Percentiles rank a stretch among this genome's conserved stretches.
Evolutionary conservation across 2,329 filamentous ascomycete species (phyloP).

Genomic region (Alternaria viburni): DNA sequence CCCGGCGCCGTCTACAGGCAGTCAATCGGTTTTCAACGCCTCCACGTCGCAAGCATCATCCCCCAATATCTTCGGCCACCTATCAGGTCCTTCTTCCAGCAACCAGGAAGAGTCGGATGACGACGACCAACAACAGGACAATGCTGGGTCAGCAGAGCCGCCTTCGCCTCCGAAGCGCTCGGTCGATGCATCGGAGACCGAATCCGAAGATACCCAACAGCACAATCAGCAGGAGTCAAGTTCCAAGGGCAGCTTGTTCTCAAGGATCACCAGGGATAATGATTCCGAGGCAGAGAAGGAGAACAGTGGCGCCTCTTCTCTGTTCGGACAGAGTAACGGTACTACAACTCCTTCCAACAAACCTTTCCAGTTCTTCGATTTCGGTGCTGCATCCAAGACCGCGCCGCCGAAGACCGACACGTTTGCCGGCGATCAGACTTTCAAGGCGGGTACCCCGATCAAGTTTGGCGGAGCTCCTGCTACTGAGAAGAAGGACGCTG

Average conservation of each 20-base stretch:
- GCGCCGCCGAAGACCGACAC: conserved; percentile 35
- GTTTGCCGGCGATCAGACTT: conserved; percentile 46
- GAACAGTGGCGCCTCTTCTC: conserved; percentile 16
- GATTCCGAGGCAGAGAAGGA: conserved; percentile 34
- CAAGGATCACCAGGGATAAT: conserved; percentile 36
- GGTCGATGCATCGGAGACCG: conserved; percentile 29
- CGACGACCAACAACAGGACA: conserved; percentile 24
- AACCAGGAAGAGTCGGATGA: conserved; percentile 40
- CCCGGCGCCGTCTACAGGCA: conserved; percentile 40
- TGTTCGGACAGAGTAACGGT: conserved; percentile 32
- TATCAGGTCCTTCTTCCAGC: conserved; percentile 41
- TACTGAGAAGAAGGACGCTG: conserved; percentile 28
- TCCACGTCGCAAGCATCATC: conserved; percentile 28
- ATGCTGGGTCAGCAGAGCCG: conserved; percentile 19
- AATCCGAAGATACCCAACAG: conserved; percentile 32
- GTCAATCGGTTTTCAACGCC: conserved; percentile 41
- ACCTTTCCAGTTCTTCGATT: conserved; percentile 38
- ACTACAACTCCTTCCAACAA: conserved; percentile 35
- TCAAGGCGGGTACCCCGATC: conserved; percentile 44
- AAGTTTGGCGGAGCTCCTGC: conserved; percentile 38
- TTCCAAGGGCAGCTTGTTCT: conserved; percentile 29
- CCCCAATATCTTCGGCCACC: conserved; percentile 43
- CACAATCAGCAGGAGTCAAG: conserved; percentile 24
- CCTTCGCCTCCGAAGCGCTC: conserved; percentile 33
- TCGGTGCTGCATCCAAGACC: conserved; percentile 34